A percentile compares a stretch with the other conserved stretches of the same genome.
phyloP scores from a whole-genome alignment of 2,329 filamentous ascomycete genomes.

The Penicillium sp. region DNA sequence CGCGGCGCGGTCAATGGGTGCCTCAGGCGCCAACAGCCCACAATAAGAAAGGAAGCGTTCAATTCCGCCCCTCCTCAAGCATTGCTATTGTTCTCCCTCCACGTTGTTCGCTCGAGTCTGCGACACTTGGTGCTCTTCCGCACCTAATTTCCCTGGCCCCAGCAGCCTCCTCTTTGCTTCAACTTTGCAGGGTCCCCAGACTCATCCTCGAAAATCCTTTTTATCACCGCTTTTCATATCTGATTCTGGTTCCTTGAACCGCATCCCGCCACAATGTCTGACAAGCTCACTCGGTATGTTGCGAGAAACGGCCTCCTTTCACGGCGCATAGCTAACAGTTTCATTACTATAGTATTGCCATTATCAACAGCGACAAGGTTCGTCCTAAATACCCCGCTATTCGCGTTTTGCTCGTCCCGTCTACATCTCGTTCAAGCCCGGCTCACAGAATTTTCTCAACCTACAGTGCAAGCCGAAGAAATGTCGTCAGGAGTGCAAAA shows the following conservation, averaged over 20 bases:
- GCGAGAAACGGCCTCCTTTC: background rate
- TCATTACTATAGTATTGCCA: constrained; percentile 70
- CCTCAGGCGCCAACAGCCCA: constrained; percentile 24
- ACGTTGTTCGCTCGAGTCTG: constrained; percentile 14
- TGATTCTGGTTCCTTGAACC: constrained; percentile 18
- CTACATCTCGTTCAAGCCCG: constrained; percentile 19
- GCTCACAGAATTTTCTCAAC: constrained; percentile 35
- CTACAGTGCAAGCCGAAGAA: constrained; percentile 88
- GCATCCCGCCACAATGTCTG: constrained; percentile 61
- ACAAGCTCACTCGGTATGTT: constrained; percentile 87
- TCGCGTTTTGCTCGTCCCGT: constrained; percentile 35
- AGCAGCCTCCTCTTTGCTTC: constrained; percentile 5
- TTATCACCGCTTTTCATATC: constrained; percentile 13
- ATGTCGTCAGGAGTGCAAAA: constrained; percentile 99
- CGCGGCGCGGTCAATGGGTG: constrained; percentile 9
- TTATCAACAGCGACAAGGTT: constrained; percentile 98
- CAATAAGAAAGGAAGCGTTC: constrained; percentile 23
- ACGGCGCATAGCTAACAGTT: constrained; percentile 14
- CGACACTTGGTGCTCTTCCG: constrained; percentile 21
- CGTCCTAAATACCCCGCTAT: constrained; percentile 33
- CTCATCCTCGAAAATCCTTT: constrained; percentile 11
- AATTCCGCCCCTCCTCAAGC: constrained; percentile 17
- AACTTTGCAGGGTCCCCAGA: constrained; percentile 1
- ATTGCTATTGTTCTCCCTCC: constrained; percentile 17
- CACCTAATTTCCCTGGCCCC: constrained; percentile 11